Evolutionary conservation across 169 alveolate genomes (phyloP).

Genomic region (Cryptosporidium sp.): DNA sequence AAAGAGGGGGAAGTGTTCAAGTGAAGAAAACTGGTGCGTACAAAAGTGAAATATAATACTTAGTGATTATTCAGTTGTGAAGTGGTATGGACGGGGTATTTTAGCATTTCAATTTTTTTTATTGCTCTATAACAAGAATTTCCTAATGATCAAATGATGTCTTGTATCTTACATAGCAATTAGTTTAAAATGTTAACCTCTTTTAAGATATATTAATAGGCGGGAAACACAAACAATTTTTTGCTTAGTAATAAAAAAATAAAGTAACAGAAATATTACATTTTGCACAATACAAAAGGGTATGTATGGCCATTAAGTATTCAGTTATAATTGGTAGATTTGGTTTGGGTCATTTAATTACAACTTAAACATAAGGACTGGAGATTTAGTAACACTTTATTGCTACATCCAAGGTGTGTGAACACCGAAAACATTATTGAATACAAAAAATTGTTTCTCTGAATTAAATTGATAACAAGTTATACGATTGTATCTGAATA

Average conservation of each 20-base stretch:
- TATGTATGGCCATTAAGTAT: neutral
- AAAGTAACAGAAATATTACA: neutral
- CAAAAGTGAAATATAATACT: neutral
- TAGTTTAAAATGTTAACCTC: neutral
- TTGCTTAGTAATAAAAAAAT: neutral
- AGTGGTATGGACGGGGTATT: neutral
- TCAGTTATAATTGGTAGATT: constrained; percentile 5
- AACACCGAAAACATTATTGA: neutral
- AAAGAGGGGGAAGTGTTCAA: neutral
- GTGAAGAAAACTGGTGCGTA: neutral
- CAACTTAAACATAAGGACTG: neutral
- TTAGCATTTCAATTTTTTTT: neutral
- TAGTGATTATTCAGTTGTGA: neutral
- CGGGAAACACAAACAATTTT: neutral
- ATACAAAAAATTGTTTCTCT: neutral
- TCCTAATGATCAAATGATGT: neutral
- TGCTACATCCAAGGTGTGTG: neutral
- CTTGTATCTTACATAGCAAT: neutral
- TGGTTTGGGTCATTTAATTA: neutral
- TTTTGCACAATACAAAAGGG: neutral
- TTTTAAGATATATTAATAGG: constrained; percentile 12
- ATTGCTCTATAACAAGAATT: neutral
- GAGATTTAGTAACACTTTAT: neutral
- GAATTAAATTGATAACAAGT: neutral
- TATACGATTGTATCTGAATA: neutral